These are phyloP conservation scores for Steccherinum ochraceum DNA, from an alignment of 768 basidiomycete species.

Conservation along the genomic window DNA sequence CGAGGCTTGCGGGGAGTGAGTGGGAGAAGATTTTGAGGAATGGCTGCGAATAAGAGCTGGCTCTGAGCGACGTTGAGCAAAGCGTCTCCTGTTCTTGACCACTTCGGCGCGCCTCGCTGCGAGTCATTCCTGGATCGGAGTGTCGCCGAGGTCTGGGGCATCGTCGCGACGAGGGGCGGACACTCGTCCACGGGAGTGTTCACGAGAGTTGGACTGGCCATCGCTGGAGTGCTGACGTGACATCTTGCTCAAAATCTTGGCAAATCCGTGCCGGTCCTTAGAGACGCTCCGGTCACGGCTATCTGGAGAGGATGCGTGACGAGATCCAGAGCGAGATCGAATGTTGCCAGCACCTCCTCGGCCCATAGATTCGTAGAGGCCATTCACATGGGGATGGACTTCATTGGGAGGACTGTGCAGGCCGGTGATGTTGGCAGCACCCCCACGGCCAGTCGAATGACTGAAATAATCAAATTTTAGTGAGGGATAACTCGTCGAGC, in stretches of 20 bases:
- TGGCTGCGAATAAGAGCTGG: constrained; percentile 1
- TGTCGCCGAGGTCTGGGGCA: background rate
- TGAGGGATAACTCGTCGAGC: no score
- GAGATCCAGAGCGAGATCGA: constrained; percentile 30
- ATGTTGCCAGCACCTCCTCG: constrained; percentile 65
- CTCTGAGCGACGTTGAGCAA: constrained; percentile 5
- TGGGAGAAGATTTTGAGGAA: background rate
- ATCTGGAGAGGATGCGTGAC: constrained; percentile 16
- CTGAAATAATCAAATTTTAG: no score
- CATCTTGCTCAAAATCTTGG: constrained; percentile 17
- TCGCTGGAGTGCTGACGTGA: constrained; percentile 8
- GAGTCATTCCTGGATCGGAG: constrained; percentile 12
- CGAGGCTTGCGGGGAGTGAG: constrained; percentile 3
- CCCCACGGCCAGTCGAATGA: constrained; percentile 67
- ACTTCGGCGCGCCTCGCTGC: constrained; percentile 13
- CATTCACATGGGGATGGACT: constrained; percentile 3
- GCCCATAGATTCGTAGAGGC: constrained; percentile 35
- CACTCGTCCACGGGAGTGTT: background rate
- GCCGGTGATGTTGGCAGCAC: constrained; percentile 50
- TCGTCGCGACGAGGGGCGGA: background rate
- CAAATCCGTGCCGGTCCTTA: constrained; percentile 12
- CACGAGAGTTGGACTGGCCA: constrained; percentile 1
- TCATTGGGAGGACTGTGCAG: constrained; percentile 19
- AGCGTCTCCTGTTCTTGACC: constrained; percentile 9
- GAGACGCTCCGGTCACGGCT: constrained; percentile 13